Evolutionary conservation across 2,329 filamentous ascomycete genomes (phyloP), one percentile per base, ranked within the genome.

Genomic region (Venturia oleaginea): DNA sequence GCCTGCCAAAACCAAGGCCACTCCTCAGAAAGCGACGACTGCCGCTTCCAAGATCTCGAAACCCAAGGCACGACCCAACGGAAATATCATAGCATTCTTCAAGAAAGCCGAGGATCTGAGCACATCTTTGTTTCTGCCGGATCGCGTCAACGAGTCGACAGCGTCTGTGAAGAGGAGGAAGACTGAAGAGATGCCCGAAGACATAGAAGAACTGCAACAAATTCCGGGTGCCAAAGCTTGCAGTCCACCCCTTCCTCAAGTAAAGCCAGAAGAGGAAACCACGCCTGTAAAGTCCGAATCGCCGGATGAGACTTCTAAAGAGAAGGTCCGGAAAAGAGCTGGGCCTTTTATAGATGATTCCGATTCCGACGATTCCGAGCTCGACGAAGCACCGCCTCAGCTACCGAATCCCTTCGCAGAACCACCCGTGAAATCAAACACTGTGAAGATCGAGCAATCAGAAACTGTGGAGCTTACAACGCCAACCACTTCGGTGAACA

Each of bases 301-400:
- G 40, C 48, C 65, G 2, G 27, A 38, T 62, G 24, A 22, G 22
- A 69, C 65, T 27, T 66, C 54, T 62, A 69, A 65, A 19, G 42
- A 68, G 10, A 67, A 70, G 61, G 65, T 69, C 5, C 73, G 71
- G 40, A 78, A 72, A 65, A 72, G 73, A 65, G 79, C 74, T 65
- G 86, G 84, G 0, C 88, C 88, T 0, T 92, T 92, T 69, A 71
- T 92, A 48, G 83, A 89, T 65, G 88, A 91, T 66, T 91, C 88
- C 0, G 84, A 86, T 63, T 84, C 80, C 48, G 84, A 87, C 62
- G 77, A 82, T 8, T 75, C 76, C 19, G 69, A 57, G 8, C 13
- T n/a, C 30, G 8, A 57, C n/a, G 51, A 57, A 57, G 30, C 27
- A 34, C 51, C 51, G 17, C 51, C 51, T 34, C 46, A 22, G 11